Evolutionary conservation across 139 green algal genomes (phyloP), one percentile per base, ranked within the genome.

Genomic region (Auxenochlorella pyrenoidosa): DNA sequence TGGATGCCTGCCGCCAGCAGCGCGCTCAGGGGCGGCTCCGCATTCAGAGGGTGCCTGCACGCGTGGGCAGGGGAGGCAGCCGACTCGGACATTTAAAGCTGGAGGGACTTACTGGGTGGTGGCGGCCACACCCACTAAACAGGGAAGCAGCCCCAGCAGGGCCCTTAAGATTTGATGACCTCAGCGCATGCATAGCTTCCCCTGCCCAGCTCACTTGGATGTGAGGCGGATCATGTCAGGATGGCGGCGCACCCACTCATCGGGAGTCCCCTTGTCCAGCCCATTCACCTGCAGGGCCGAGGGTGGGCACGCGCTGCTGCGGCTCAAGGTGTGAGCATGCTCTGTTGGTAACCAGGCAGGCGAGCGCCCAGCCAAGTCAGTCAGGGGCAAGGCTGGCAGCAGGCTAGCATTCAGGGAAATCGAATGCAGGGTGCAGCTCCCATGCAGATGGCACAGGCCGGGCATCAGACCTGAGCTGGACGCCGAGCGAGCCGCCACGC

Each of bases 151-250:
- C n/a, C n/a, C n/a, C n/a, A n/a, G n/a, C n/a, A n/a, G n/a, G n/a
- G n/a, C n/a, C n/a, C n/a, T n/a, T n/a, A n/a, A n/a, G n/a, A n/a
- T n/a, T n/a, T n/a, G n/a, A n/a, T n/a, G n/a, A n/a, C n/a, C n/a
- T n/a, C n/a, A n/a, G n/a, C n/a, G n/a, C n/a, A n/a, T 75, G 68
- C 5, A 16, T 22, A 41, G 68, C 68, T 22, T 41, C 4, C 68
- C n/a, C 5, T 40, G n/a, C 68, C 30, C 32, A 2, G 4, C 70
- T 47, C n/a, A 78, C 71, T 78, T 78, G 71, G 36, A 51, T 8
- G 71, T 78, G 16, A 78, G 71, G 71, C 71, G 71, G 71, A 78
- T 78, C 71, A 78, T 78, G 71, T 44, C 71, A 1, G 71, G 71
- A 36, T 78, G 41, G 12, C 71, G 71, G 19, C 38, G 36, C 32